A percentile compares a stretch with the other conserved stretches of the same genome.
Conservation (phyloP, 495 filamentous ascomycete genomes). For the Neurospora terricola region DNA sequence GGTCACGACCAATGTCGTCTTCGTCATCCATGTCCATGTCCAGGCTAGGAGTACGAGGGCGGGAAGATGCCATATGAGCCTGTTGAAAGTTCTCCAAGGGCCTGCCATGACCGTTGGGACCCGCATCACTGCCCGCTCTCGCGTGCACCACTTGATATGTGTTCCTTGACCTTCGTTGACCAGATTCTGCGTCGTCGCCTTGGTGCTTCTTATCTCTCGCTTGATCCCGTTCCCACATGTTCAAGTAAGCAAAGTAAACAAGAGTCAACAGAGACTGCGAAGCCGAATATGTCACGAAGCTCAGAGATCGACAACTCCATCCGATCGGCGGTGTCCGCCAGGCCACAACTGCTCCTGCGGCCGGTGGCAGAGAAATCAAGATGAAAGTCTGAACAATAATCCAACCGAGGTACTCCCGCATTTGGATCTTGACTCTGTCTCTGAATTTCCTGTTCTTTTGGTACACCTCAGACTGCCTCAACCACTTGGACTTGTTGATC, state of each 20-base stretch:
- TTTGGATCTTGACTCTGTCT: not conserved
- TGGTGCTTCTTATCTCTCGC: not conserved
- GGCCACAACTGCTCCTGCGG: slow-evolving; percentile 10
- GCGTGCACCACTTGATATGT: not conserved
- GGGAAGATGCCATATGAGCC: not conserved
- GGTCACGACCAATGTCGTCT: not conserved
- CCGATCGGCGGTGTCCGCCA: slow-evolving; percentile 33
- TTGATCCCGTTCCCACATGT: not conserved
- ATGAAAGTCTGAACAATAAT: not conserved
- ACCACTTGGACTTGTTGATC: slow-evolving; percentile 2
- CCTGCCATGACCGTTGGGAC: not conserved
- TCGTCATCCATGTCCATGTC: not conserved
- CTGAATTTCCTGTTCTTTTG: not conserved
- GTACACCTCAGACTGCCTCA: not conserved
- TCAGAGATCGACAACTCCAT: slow-evolving; percentile 32
- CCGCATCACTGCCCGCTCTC: not conserved
- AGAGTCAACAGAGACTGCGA: slow-evolving; percentile 27
- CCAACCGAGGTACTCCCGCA: not conserved
- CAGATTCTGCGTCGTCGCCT: not conserved
- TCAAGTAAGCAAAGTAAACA: slow-evolving; percentile 14
- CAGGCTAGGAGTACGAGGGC: not conserved
- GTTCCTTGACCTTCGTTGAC: not conserved
- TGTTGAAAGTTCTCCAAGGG: not conserved
- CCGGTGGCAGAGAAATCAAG: slow-evolving; percentile 23
- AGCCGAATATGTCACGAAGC: slow-evolving; percentile 29